These are phyloP conservation scores for Colletotrichum sublineola DNA, from an alignment of 2,329 filamentous ascomycete species.

Conservation along the genomic window DNA sequence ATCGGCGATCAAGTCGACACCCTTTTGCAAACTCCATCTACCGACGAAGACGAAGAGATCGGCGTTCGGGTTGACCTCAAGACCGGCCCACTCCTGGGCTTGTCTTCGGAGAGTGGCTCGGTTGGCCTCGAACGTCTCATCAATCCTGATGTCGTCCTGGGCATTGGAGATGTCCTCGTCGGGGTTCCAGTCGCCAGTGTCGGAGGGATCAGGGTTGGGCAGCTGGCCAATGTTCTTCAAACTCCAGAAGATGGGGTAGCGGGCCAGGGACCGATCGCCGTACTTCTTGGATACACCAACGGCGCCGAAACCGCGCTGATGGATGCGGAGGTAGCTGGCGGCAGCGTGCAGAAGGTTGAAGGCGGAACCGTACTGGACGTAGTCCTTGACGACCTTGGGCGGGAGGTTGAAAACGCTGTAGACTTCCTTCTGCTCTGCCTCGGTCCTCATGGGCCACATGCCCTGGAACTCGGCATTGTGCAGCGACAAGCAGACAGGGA, in stretches of 20 bases:
- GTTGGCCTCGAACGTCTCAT: conserved; percentile 66
- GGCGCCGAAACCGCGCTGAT: conserved; percentile 76
- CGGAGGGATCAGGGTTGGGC: conserved; percentile 75
- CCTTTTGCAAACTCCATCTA: conserved; percentile 78
- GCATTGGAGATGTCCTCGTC: conserved; percentile 60
- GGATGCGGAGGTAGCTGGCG: conserved; percentile 74
- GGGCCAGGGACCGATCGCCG: conserved; percentile 73
- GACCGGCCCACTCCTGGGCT: conserved; percentile 76
- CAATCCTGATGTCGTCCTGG: conserved; percentile 62
- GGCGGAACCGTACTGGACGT: conserved; percentile 77
- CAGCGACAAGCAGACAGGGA: conserved; percentile 73
- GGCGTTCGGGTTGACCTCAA: conserved; percentile 71
- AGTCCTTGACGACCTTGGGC: conserved; percentile 67
- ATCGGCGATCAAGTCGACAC: conserved; percentile 76
- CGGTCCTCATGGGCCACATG: conserved; percentile 75
- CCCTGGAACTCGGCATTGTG: conserved; percentile 80
- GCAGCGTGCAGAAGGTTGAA: conserved; percentile 78
- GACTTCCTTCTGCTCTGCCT: conserved; percentile 72
- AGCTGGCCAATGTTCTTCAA: conserved; percentile 72
- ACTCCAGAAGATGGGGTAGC: conserved; percentile 79
- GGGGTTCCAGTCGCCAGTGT: conserved; percentile 70
- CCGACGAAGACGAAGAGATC: conserved; percentile 78
- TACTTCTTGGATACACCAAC: conserved; percentile 79
- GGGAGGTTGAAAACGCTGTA: conserved; percentile 74
- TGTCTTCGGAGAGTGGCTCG: conserved; percentile 68